Conservation (phyloP, 495 filamentous ascomycete species). For the Schizothecium vesticola region DNA sequence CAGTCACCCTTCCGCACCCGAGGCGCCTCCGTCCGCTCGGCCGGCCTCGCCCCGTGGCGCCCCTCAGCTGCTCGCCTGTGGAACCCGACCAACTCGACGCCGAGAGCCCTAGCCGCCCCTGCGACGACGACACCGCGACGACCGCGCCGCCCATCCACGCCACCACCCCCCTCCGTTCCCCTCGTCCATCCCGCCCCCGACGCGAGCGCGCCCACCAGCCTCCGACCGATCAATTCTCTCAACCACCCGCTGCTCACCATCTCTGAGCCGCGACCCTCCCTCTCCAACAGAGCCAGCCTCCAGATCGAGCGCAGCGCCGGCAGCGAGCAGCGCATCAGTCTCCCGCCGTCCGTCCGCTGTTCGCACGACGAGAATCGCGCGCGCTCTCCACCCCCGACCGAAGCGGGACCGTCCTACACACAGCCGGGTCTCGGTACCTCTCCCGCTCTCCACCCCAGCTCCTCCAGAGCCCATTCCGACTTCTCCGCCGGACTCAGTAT, state of each 20-base stretch:
- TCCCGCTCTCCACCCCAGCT: too few relatives aligned
- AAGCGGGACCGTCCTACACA: constrained; percentile 10
- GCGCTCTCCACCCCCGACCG: constrained; percentile 30
- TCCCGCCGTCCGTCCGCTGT: constrained; percentile 53
- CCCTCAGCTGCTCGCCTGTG: constrained; percentile 49
- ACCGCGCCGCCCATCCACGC: constrained; percentile 40
- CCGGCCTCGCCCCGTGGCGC: constrained; percentile 29
- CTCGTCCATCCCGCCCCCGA: constrained; percentile 39
- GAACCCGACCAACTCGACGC: constrained; percentile 62
- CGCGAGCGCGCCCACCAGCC: constrained; percentile 26
- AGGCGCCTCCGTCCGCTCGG: constrained; percentile 18
- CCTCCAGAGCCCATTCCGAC: too few relatives aligned
- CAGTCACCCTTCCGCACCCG: constrained; percentile 45
- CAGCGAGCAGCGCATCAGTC: constrained; percentile 59
- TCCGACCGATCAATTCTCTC: constrained; percentile 44
- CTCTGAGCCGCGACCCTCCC: constrained; percentile 56
- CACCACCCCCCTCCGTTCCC: constrained; percentile 43
- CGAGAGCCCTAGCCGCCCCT: constrained; percentile 33
- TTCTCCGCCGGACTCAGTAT: constrained; percentile 32
- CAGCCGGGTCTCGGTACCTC: constrained; percentile 20
- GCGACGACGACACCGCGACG: constrained; percentile 14
- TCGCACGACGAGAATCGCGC: constrained; percentile 46
- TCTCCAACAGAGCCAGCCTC: constrained; percentile 52
- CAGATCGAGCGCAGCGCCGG: constrained; percentile 63
- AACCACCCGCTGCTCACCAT: constrained; percentile 66